A percentile compares a stretch with the other conserved stretches of the same genome.
Conservation (phyloP, 495 filamentous ascomycete genomes). For the Penicillium silybi region DNA sequence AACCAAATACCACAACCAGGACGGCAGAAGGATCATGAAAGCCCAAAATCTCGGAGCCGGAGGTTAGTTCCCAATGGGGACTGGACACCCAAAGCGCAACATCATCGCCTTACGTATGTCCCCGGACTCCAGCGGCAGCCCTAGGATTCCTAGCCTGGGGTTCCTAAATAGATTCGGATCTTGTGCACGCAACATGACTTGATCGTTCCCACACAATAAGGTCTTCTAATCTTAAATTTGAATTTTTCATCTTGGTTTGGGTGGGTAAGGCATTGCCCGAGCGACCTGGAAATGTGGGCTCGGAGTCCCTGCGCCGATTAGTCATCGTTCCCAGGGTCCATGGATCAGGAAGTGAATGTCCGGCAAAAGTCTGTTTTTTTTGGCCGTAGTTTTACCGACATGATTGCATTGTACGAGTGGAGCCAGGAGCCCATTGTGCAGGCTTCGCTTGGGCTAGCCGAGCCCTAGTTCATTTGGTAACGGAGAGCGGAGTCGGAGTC, state of each 20-base stretch:
- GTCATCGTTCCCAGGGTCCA: conserved; percentile 14
- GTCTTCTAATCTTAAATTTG: not conserved
- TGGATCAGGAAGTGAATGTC: conserved; percentile 1
- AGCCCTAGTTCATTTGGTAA: conserved; percentile 20
- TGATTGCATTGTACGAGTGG: conserved; percentile 3
- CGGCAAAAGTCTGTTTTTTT: conserved; percentile 3
- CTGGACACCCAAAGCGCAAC: conserved; percentile 12
- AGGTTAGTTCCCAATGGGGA: conserved; percentile 16
- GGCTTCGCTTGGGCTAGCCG: conserved; percentile 24
- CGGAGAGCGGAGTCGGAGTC: conserved; percentile 6
- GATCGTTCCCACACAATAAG: not conserved
- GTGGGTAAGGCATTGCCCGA: conserved; percentile 9
- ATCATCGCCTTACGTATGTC: conserved; percentile 32
- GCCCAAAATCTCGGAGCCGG: conserved; percentile 16
- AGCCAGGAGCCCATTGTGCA: not conserved
- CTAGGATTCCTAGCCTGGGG: not conserved
- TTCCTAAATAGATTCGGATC: not conserved
- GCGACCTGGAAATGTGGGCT: not conserved
- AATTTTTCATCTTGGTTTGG: not conserved
- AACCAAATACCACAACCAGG: not conserved
- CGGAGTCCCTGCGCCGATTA: conserved; percentile 8
- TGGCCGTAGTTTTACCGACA: conserved; percentile 26
- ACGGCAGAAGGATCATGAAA: not conserved
- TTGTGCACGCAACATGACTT: not conserved
- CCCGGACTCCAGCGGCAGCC: conserved; percentile 10